A percentile compares a stretch with the other conserved stretches of the same genome.
Conservation (phyloP, 1,284 basidiomycete species). For the Pyrrhoderma noxium region DNA sequence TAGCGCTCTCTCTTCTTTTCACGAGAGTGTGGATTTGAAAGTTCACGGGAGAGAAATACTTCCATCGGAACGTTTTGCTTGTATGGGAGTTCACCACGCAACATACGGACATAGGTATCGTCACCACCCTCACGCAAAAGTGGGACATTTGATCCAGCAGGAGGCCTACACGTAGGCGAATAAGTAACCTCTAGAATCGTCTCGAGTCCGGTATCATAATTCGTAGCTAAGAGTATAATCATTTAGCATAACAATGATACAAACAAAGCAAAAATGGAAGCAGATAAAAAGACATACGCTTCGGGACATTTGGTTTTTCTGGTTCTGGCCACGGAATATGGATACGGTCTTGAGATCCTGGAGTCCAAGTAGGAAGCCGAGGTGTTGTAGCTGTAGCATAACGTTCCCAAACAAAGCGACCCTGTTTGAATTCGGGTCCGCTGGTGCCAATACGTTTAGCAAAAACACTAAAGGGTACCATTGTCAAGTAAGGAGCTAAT, state of each 20-base stretch:
- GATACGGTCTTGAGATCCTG: conserved; percentile 31
- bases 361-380: conserved; percentile 39
- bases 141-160: not conserved
- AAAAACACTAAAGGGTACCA: conserved; percentile 50
- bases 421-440: conserved; percentile 48
- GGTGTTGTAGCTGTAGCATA: conserved; percentile 60
- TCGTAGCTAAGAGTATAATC: conserved; percentile 3
- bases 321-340: conserved; percentile 63
- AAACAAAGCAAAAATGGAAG: not conserved
- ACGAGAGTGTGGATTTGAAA: conserved; percentile 72
- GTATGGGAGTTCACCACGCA: conserved; percentile 38
- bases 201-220: conserved; percentile 12
- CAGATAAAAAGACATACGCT: conserved; percentile 35
- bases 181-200: conserved; percentile 15
- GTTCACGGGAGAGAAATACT: conserved; percentile 53
- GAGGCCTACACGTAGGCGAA: not conserved
- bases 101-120: conserved; percentile 48
- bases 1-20: conserved; percentile 73
- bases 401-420: conserved; percentile 56
- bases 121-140: conserved; percentile 27
- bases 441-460: conserved; percentile 60
- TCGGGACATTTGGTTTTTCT: conserved; percentile 33
- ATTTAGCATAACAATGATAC: no score
- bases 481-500: conserved; percentile 2
- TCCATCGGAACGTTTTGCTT: conserved; percentile 53